Percentiles rank a stretch among this genome's conserved stretches.
Evolutionary conservation across 2,329 filamentous ascomycete genomes (phyloP).

Genomic region (Fusarium palustre): DNA sequence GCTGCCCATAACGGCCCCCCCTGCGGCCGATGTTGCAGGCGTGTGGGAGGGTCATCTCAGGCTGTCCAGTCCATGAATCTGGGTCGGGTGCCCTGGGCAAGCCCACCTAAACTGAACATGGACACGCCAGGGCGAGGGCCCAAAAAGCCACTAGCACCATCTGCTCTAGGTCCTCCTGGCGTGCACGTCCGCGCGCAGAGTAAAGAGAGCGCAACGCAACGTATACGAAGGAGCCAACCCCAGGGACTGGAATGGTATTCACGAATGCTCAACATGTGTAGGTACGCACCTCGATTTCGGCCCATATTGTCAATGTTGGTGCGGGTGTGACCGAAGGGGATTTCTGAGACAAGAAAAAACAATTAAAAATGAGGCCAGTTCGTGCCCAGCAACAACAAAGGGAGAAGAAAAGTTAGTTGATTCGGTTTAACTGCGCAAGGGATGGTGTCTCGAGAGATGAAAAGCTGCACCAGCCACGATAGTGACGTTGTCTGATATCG

Average conservation of each 20-base stretch:
- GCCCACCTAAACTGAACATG: slow-evolving; percentile 11
- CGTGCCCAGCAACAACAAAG: slow-evolving; percentile 15
- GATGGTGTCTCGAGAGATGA: slow-evolving; percentile 30
- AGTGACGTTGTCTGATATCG: slow-evolving; percentile 37
- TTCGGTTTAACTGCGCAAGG: slow-evolving; percentile 31
- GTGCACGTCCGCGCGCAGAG: slow-evolving; percentile 20
- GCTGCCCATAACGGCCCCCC: slow-evolving; percentile 32
- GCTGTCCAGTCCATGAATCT: slow-evolving; percentile 15
- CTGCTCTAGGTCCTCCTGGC: slow-evolving; percentile 11
- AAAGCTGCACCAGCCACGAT: slow-evolving; percentile 41
- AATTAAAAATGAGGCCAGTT: slow-evolving; percentile 4
- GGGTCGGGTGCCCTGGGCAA: slow-evolving; percentile 16
- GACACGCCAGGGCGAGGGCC: slow-evolving; percentile 17
- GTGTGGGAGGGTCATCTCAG: slow-evolving; percentile 3
- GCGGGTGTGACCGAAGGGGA: slow-evolving; percentile 35
- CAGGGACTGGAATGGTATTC: slow-evolving; percentile 42
- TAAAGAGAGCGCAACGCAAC: neutral
- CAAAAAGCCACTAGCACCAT: slow-evolving; percentile 25
- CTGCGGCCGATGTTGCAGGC: slow-evolving; percentile 33
- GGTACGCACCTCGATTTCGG: slow-evolving; percentile 66
- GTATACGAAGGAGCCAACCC: slow-evolving; percentile 21
- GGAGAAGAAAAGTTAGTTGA: slow-evolving; percentile 18
- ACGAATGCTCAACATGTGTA: slow-evolving; percentile 33
- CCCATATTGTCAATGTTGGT: slow-evolving; percentile 57
- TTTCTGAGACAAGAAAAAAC: slow-evolving; percentile 40